Evolutionary conservation across 495 filamentous ascomycete genomes (phyloP).

Genomic region (Penicillium turbatum): DNA sequence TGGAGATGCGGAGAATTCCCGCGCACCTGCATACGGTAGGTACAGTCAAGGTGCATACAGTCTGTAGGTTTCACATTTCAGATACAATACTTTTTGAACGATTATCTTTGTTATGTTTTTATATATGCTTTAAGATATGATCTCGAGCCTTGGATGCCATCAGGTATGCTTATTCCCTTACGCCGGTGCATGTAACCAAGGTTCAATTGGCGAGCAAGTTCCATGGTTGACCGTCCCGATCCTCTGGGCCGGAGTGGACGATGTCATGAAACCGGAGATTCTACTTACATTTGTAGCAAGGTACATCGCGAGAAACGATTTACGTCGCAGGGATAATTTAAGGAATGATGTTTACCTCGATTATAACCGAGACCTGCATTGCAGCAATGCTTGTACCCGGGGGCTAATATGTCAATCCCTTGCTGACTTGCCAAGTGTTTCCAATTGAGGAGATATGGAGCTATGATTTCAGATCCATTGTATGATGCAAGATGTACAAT

Average conservation of each 20-base stretch:
- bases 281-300: no score
- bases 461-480: not conserved
- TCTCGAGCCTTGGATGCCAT: not conserved
- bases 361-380: conserved; percentile 9
- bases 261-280: conserved; percentile 22
- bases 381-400: conserved; percentile 16
- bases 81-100: no score
- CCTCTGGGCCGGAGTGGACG: conserved; percentile 12
- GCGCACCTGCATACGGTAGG: conserved; percentile 4
- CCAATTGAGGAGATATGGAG: not conserved
- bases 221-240: conserved; percentile 19
- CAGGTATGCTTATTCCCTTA: conserved; percentile 15
- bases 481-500: conserved; percentile 1
- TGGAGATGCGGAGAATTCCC: conserved; percentile 29
- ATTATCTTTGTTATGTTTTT: no score
- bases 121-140: no score
- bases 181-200: conserved; percentile 17
- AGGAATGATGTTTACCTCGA: conserved; percentile 17
- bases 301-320: not conserved
- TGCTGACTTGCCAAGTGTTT: conserved; percentile 17
- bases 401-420: conserved; percentile 8
- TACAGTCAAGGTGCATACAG: not conserved
- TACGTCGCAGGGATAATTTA: not conserved
- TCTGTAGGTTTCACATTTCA: no score
- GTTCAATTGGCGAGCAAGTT: not conserved